Base-by-base conservation (phyloP, 306 rosid species). In the Dryas octopetala region DNA sequence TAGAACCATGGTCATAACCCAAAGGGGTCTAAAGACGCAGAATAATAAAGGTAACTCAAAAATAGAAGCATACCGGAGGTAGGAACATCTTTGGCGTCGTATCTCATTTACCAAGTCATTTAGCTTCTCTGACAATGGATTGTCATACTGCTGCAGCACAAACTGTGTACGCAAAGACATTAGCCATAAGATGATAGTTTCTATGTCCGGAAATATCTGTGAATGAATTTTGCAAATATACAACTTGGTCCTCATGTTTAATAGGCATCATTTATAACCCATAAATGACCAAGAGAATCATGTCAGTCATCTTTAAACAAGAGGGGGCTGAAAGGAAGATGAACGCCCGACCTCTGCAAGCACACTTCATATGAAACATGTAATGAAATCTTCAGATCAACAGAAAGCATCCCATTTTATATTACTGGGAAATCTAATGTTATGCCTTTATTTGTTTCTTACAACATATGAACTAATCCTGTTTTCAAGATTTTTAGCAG, bases 11-110 rank as follows among this genome's bases (percentile, higher is more conserved):
- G 28, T 9, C 26, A 64, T 14, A 4, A 49, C 67, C 51, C 32
- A 2, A 16, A 9, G 69, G n/a, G 73, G 54, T 50, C 17, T 4
- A 52, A 41, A 69, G n/a, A 52, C 43, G 44, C 23, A 38, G 26
- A 65, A 32, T 32, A 75, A 43, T 12, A 73, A 13, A 23, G 49
- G 26, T 73, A 61, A 52, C 38, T 46, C 11, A 64, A 9, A 17
- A 53, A 70, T 38, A 12, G 8, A 71, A 23, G 50, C 73, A 68
- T 82, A 89, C 97, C 96, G 84, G 62, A 92, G 93, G 87, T 92
- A 92, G 75, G 93, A 89, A 85, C 89, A 86, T 85, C 96, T 88
- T 82, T 92, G 90, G 66, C 93, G 90, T 50, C 96, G 88, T 82
- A 92, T 92, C 84, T 88, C 96, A 82, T 92, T 92, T 76, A 92